Conservation (phyloP, 352 stramenopile genomes). For the Elongisporangium undulatum region DNA sequence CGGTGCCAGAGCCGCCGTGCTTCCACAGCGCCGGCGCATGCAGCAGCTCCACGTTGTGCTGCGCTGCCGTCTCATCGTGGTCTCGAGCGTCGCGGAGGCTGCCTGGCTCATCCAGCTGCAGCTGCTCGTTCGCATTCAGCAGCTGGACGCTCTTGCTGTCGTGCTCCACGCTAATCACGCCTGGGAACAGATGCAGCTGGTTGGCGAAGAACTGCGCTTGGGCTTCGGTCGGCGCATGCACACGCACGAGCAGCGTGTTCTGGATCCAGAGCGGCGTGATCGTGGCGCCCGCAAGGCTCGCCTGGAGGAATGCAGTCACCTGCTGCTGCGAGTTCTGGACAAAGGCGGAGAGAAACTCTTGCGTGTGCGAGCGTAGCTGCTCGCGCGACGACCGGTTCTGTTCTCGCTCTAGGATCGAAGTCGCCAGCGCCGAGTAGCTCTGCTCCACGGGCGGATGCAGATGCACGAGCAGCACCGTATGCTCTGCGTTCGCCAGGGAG, state of each 20-base stretch:
- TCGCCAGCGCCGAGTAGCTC: not conserved
- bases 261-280: constrained; percentile 50
- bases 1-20: constrained; percentile 22
- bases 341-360: constrained; percentile 3
- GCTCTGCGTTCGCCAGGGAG: not conserved
- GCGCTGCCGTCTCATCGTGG: constrained; percentile 1
- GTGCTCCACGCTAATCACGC: constrained; percentile 35
- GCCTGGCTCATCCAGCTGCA: not conserved
- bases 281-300: constrained; percentile 6
- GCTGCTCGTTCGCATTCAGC: constrained; percentile 4
- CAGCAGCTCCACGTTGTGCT: constrained; percentile 45
- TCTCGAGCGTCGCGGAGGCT: too few relatives aligned
- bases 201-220: constrained; percentile 13
- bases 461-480: constrained; percentile 31
- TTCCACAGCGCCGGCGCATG: constrained; percentile 50
- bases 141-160: constrained; percentile 23
- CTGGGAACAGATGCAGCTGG: constrained; percentile 28
- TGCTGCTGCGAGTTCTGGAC: constrained; percentile 16
- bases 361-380: constrained; percentile 8
- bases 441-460: constrained; percentile 25
- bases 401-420: constrained; percentile 3
- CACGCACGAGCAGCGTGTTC: constrained; percentile 46
- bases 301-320: constrained; percentile 19
- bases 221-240: not conserved
- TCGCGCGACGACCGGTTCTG: constrained; percentile 8